These are phyloP conservation scores for Solanum ahanhuiri DNA, from an alignment of 257 asterid genomes.

Conservation along the genomic window DNA sequence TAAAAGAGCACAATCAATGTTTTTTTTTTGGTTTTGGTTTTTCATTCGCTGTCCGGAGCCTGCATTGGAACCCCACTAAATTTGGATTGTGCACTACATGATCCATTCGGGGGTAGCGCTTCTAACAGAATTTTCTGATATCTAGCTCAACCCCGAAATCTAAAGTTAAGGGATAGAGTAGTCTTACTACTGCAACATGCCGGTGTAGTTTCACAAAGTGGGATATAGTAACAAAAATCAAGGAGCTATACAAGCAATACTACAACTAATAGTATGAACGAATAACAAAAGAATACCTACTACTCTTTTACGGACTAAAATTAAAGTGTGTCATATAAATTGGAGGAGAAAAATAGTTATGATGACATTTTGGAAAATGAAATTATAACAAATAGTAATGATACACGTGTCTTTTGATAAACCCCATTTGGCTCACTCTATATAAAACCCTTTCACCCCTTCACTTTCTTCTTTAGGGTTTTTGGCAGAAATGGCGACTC, in stretches of 20 bases:
- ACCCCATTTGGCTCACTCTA: not conserved
- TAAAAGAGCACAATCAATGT: not conserved
- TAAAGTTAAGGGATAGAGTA: not conserved
- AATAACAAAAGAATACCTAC: too few relatives aligned
- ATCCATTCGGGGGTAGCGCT: not conserved
- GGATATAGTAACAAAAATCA: not conserved
- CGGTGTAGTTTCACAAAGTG: too few relatives aligned
- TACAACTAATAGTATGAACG: too few relatives aligned
- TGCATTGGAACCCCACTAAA: too few relatives aligned
- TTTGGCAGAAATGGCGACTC: conserved; percentile 51
- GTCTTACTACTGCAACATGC: too few relatives aligned
- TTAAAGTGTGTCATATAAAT: not conserved
- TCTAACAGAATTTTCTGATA: too few relatives aligned
- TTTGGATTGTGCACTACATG: accelerated
- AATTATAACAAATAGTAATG: not conserved
- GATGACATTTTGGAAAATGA: not conserved
- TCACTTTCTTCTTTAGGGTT: conserved; percentile 17
- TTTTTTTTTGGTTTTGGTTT: not conserved
- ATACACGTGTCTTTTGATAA: not conserved
- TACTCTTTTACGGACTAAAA: too few relatives aligned
- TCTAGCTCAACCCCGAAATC: accelerated
- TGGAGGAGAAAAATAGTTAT: not conserved
- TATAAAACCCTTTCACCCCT: conserved; percentile 14
- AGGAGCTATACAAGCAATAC: not conserved
- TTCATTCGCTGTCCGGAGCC: accelerated